These are phyloP conservation scores for Mrakia gelida DNA, from an alignment of 768 basidiomycete species.

Conservation along the genomic window DNA sequence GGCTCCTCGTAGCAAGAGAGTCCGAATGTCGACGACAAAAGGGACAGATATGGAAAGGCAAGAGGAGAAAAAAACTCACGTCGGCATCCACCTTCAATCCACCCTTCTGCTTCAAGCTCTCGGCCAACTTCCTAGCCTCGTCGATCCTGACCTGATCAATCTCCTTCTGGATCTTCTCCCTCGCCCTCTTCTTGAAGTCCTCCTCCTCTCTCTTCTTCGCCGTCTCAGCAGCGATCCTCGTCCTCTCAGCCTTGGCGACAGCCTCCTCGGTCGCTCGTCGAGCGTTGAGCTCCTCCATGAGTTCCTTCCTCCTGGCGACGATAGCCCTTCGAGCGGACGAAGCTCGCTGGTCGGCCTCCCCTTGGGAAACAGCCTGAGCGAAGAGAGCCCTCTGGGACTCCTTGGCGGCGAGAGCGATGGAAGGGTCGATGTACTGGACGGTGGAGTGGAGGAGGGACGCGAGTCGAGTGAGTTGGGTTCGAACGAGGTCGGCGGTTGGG, in stretches of 20 bases:
- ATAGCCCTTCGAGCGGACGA: conserved; percentile 66
- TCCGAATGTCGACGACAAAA: too few relatives aligned
- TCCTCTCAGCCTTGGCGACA: conserved; percentile 66
- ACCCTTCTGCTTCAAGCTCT: conserved; percentile 72
- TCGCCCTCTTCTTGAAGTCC: conserved; percentile 56
- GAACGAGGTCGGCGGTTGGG: conserved; percentile 64
- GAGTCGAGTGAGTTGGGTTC: conserved; percentile 70
- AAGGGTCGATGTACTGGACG: conserved; percentile 49
- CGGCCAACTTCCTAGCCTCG: conserved; percentile 83
- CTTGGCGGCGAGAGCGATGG: conserved; percentile 56
- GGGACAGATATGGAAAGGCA: too few relatives aligned
- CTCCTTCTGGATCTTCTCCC: conserved; percentile 46
- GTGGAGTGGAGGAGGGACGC: conserved; percentile 69
- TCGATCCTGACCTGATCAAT: conserved; percentile 71
- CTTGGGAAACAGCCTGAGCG: conserved; percentile 50
- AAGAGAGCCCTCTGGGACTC: conserved; percentile 50
- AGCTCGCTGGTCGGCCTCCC: conserved; percentile 45
- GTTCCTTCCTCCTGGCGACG: conserved; percentile 76
- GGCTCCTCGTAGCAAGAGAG: neutral
- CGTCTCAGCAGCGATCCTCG: conserved; percentile 60
- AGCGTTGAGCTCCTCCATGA: conserved; percentile 74
- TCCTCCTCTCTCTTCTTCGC: conserved; percentile 62
- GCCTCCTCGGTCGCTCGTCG: conserved; percentile 87
- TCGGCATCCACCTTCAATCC: conserved; percentile 65
- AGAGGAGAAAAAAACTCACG: conserved; percentile 48